Conservation (phyloP, 345 rosid genomes). For the Eucalyptus erythrocorys region DNA sequence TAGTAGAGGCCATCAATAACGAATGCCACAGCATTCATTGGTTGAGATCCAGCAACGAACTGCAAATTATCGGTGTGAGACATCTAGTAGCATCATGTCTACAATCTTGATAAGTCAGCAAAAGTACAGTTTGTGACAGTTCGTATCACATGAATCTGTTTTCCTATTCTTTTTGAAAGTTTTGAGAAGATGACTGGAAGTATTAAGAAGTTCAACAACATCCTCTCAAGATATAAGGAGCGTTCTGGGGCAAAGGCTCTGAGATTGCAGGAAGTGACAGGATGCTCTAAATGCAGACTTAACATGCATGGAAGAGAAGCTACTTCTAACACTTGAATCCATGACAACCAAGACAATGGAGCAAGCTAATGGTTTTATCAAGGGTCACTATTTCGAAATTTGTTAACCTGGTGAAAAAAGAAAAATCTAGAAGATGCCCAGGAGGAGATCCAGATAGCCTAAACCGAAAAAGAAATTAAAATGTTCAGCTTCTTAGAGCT, state of each 20-base stretch:
- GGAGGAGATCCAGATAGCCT: neutral
- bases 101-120: neutral
- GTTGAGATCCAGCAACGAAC: conserved; percentile 97
- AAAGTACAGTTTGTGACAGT: neutral
- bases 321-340: neutral
- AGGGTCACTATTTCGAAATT: neutral
- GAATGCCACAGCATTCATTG: conserved; percentile 85
- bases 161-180: neutral
- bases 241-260: neutral
- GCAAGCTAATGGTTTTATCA: neutral
- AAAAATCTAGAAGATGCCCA: neutral
- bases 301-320: neutral
- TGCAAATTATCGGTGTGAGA: neutral
- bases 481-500: neutral
- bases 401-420: neutral
- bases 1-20: conserved; percentile 89
- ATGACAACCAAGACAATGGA: neutral
- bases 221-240: neutral
- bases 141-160: neutral
- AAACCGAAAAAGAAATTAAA: neutral
- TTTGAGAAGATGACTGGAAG: neutral
- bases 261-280: neutral
- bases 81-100: neutral
- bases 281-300: neutral
- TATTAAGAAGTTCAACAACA: neutral